Base-by-base conservation (phyloP, 1,139 yeast species). In the Kurtzmaniella quercitrusa region DNA sequence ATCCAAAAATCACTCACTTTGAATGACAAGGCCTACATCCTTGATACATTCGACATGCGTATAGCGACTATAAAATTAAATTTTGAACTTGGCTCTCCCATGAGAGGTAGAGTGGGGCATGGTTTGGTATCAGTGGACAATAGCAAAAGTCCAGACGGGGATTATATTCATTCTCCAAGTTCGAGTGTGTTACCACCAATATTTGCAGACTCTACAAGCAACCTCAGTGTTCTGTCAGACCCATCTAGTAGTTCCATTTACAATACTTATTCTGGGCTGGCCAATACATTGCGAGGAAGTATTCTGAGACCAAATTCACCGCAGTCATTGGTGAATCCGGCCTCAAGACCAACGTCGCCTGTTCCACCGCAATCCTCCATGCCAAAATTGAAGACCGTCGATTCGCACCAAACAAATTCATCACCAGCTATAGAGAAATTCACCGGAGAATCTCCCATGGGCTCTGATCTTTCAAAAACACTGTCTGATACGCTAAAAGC, bases 11-110 rank as follows among this genome's bases (percentile, higher is more conserved):
- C 55, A 33, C 43, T 71, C 7, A 47, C 50, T 6, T 47, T 68
- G 50, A 72, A 72, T 51, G 57, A 60, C 28, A 56, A 65, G 46
- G 76, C 70, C 0, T 72, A 57, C 50, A 56, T 72, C 16, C 53
- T 72, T 34, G 74, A 72, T 49, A 53, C 58, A 1, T 47, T 54
- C 16, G 65, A 67, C 1, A 53, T 65, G 38, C 56, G 51, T 26
- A 71, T 72, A 47, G 51, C 60, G 5, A 66, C 62, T 45, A 55
- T 71, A 7, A 45, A 47, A 8, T 52, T 72, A 15, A 54, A 59
- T 22, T 38, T 52, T 3, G 49, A 50, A 16, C 51, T 50, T 8
- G 44, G 34, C 51, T 42, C 33, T 40, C 42, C 28, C 46, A 46
- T 20, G 38, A 41, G 3, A 42, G 65, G 65, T 1, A 50, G 68